Evolutionary conservation across 2,329 filamentous ascomycete species (phyloP), one percentile per base, ranked within the genome.

Genomic region (Aspergillus ibericus): DNA sequence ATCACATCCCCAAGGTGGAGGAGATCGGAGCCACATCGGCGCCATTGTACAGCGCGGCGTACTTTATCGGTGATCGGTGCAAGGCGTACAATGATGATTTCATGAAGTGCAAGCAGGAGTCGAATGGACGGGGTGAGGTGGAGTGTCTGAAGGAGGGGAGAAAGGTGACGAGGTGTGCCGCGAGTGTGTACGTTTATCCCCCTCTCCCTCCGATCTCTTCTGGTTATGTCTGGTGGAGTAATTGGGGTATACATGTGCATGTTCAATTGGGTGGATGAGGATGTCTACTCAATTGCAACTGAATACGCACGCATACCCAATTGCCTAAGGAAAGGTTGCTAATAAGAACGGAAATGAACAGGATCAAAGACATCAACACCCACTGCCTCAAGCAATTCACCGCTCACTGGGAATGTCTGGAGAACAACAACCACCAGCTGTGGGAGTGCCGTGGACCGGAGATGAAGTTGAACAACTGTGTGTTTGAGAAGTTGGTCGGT

Each of bases 51-150:
- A 96, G 91, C 65, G 95, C 95, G 32, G 88, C 92, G 53, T 99
- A 91, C 85, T 99, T 98, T 78, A 99, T 99, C 75, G 95, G 95
- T 64, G 93, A 92, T 67, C 89, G 93, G 74, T 99, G 95, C 88
- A 89, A 86, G 76, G 83, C 90, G 58, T 99, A 93, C 84, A 98
- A 98, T 80, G 95, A 99, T 83, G 95, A 99, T 81, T 99, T 90
- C 81, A 99, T 99, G 93, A 91, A 96, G 82, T 99, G 95, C 89
- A 99, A 99, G 88, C 91, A 86, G 68, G 92, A 97, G 80, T 88
- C 92, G 71, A 89, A 91, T 63, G 95, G 95, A 70, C 87, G 86
- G 78, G 95, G 92, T 76, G 95, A 99, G 83, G 78, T 96, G 64
- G 91, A 96, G 68, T 99, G 95, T 80, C 81, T 99, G 85, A 93